Evolutionary conservation across 306 rosid genomes (phyloP).

Genomic region (Delonix regia): DNA sequence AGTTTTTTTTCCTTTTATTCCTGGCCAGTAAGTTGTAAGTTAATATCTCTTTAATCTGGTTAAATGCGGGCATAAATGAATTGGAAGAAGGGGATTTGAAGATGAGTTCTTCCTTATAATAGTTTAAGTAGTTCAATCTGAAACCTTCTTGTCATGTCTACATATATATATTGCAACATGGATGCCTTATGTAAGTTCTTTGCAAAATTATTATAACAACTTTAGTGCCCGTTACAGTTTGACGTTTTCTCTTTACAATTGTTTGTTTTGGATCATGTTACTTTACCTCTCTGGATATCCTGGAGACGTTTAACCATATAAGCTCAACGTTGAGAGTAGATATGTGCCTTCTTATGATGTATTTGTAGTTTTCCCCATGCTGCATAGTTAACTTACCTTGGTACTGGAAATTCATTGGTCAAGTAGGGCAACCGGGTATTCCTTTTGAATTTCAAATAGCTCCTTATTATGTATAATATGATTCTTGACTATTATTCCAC

Average conservation of each 20-base stretch:
- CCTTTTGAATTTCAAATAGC: neutral
- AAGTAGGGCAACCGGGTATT: neutral
- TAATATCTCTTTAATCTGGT: neutral
- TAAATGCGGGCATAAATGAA: neutral
- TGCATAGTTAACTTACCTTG: neutral
- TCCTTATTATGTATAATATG: neutral
- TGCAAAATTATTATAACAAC: neutral
- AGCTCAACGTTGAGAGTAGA: neutral
- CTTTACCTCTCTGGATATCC: too few relatives aligned
- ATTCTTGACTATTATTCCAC: neutral
- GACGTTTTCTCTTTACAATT: neutral
- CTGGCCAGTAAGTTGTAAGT: too few relatives aligned
- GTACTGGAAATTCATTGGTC: neutral
- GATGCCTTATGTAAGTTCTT: too few relatives aligned
- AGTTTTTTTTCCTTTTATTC: too few relatives aligned
- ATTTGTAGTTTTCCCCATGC: neutral
- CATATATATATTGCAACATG: neutral
- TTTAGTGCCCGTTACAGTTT: neutral
- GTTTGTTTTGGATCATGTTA: neutral
- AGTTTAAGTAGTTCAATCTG: neutral
- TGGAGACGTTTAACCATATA: too few relatives aligned
- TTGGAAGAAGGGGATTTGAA: slow-evolving; percentile 1
- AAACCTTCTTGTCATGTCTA: neutral
- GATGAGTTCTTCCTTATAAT: neutral
- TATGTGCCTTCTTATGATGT: neutral